Percentiles rank a stretch among this genome's conserved stretches.
phyloP scores from a whole-genome alignment of 2,329 filamentous ascomycete species.

The Ophiostoma novo-ulmi region DNA sequence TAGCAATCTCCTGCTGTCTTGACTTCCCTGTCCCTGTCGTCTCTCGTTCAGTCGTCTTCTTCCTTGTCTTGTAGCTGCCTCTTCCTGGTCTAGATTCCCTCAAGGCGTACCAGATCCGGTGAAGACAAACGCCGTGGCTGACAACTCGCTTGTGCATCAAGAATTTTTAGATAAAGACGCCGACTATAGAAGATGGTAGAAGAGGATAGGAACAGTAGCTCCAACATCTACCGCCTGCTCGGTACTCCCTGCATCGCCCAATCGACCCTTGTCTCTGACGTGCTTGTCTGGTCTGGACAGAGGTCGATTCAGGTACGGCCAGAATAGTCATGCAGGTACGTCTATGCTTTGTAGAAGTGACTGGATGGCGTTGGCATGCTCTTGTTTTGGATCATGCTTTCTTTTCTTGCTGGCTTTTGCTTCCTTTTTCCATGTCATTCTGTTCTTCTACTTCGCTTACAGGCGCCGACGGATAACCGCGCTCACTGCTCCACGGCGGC shows the following conservation, averaged over 20 bases:
- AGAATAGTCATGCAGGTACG: neutral
- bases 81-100: neutral
- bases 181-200: neutral
- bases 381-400: neutral
- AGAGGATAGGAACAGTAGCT: neutral
- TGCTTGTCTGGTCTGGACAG: slow-evolving; percentile 5
- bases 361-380: neutral
- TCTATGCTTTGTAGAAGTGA: neutral
- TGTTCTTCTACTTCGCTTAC: neutral
- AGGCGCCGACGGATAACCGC: slow-evolving; percentile 7
- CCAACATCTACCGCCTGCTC: neutral
- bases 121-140: slow-evolving; percentile 1
- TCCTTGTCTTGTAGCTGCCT: neutral
- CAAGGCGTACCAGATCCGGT: slow-evolving; percentile 3
- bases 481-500: slow-evolving; percentile 10
- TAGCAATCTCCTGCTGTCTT: neutral
- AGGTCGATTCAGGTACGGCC: neutral
- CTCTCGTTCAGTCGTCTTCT: no score
- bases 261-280: slow-evolving; percentile 20
- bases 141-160: neutral
- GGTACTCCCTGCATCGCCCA: slow-evolving; percentile 20
- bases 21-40: neutral
- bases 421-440: neutral
- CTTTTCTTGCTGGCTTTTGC: neutral
- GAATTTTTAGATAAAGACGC: neutral